Evolutionary conservation across 108 stramenopile species (phyloP).

Genomic region (Nannochloropsis oceanica): DNA sequence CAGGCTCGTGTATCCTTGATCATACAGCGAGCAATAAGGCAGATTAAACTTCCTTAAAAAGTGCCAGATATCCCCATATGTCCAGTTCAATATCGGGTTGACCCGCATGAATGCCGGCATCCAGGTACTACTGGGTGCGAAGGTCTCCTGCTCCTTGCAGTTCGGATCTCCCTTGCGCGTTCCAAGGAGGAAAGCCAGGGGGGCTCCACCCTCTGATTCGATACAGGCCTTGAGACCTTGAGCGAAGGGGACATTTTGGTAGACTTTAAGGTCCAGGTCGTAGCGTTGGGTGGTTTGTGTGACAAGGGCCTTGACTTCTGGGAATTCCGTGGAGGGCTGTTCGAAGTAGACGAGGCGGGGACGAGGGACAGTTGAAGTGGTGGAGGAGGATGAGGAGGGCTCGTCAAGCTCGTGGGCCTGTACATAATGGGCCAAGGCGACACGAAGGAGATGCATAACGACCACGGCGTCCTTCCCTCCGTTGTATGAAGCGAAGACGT

Average conservation of each 20-base stretch:
- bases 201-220: conserved; percentile 7
- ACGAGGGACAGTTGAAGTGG: not conserved
- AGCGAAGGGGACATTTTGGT: conserved; percentile 36
- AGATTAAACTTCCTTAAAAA: conserved; percentile 67
- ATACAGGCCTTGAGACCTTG: conserved; percentile 21
- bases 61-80: conserved; percentile 62
- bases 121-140: conserved; percentile 48
- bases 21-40: conserved; percentile 84
- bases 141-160: conserved; percentile 45
- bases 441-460: conserved; percentile 77
- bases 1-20: conserved; percentile 69
- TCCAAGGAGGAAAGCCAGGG: conserved; percentile 65
- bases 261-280: conserved; percentile 74
- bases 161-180: conserved; percentile 85
- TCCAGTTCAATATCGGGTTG: conserved; percentile 85
- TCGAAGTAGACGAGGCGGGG: conserved; percentile 38
- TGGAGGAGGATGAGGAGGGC: not conserved
- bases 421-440: conserved; percentile 59
- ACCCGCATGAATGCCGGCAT: conserved; percentile 97
- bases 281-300: conserved; percentile 48
- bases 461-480: conserved; percentile 98
- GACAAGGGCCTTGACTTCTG: conserved; percentile 33
- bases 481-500: conserved; percentile 58
- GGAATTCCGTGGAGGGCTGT: conserved; percentile 24
- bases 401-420: not conserved